A percentile compares a stretch with the other conserved stretches of the same genome.
phyloP scores from a whole-genome alignment of 305 asterid genomes.

The Euphrasia arctica region DNA sequence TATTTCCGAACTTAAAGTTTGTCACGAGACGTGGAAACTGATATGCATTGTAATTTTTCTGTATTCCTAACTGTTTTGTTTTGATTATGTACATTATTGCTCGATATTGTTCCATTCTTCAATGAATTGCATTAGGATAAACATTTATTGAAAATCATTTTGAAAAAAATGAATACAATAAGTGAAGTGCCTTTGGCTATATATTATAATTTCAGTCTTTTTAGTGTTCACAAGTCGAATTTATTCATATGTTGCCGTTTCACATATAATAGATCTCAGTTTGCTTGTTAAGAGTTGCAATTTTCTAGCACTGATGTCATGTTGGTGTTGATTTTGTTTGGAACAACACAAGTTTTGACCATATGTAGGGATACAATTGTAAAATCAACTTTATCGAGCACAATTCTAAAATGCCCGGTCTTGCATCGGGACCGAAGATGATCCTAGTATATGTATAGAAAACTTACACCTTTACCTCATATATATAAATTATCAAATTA shows the following conservation, averaged over 20 bases:
- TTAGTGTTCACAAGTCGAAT: background rate
- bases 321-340: no score
- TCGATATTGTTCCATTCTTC: constrained; percentile 3
- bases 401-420: no score
- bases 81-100: background rate
- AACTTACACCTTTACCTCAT: no score
- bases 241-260: background rate
- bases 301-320: background rate
- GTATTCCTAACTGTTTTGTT: background rate
- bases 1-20: background rate
- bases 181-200: constrained; percentile 3
- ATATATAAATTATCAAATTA: no score
- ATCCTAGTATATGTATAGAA: no score
- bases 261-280: background rate
- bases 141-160: constrained; percentile 1
- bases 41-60: background rate
- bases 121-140: background rate
- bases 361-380: no score
- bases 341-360: no score
- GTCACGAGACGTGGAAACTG: background rate
- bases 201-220: background rate
- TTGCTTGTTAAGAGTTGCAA: background rate
- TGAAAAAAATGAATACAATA: background rate
- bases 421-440: no score
- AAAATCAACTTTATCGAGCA: no score